A percentile compares a stretch with the other conserved stretches of the same genome.
Evolutionary conservation across 352 stramenopile genomes (phyloP).

Genomic region (Phytophthora foliorum): DNA sequence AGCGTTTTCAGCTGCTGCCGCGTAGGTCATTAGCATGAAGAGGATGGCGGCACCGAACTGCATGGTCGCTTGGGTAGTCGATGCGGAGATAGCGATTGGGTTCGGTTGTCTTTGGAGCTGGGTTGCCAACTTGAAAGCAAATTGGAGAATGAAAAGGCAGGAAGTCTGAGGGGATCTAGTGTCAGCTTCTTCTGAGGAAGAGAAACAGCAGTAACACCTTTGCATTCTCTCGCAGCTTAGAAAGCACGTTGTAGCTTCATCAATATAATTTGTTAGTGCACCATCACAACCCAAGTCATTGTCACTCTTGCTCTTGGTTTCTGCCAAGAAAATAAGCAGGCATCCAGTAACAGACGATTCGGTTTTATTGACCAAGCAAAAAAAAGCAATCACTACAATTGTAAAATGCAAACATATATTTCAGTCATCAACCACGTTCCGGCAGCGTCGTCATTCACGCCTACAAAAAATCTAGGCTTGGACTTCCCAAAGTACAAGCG

Average conservation of each 20-base stretch:
- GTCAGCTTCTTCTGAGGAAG: not conserved
- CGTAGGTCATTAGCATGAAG: constrained; percentile 25
- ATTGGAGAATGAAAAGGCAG: constrained; percentile 37
- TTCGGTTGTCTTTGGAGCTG: constrained; percentile 9
- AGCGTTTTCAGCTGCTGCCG: constrained; percentile 30
- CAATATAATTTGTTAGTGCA: too few species aligned
- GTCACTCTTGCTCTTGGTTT: too few species aligned
- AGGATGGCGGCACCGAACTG: constrained; percentile 16
- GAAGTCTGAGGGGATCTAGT: not conserved
- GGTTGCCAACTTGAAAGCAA: constrained; percentile 32
- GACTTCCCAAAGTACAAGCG: constrained; percentile 84
- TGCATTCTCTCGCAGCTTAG: too few species aligned
- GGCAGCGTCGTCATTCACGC: not conserved
- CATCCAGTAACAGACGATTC: too few species aligned
- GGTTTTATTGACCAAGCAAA: too few species aligned
- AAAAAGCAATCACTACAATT: not conserved
- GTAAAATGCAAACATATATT: constrained; percentile 1
- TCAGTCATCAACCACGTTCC: not conserved
- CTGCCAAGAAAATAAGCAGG: too few species aligned
- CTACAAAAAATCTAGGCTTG: constrained; percentile 35
- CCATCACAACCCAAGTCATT: too few species aligned
- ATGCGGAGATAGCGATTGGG: constrained; percentile 6
- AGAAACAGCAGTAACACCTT: too few species aligned
- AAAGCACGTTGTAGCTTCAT: too few species aligned
- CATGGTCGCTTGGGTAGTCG: constrained; percentile 20